Conservation (phyloP, 306 rosid genomes). For the Luffa aegyptiaca region DNA sequence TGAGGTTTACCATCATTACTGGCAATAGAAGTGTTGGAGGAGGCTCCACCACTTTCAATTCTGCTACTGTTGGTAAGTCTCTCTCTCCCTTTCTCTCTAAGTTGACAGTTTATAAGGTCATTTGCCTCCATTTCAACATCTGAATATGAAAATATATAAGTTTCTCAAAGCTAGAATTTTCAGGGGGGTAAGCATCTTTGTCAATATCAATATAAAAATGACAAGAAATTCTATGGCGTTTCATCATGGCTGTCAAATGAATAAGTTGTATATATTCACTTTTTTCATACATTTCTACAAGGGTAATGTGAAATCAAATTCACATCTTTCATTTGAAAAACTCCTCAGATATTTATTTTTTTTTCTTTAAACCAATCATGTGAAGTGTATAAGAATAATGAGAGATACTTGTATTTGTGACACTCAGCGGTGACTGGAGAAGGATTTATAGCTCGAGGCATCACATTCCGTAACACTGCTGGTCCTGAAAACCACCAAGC, state of each 20-base stretch:
- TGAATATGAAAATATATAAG: not conserved
- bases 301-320: not conserved
- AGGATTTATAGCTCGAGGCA: constrained; percentile 41
- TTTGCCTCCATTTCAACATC: not conserved
- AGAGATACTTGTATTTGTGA: not conserved
- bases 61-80: constrained; percentile 46
- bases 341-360: too few species aligned
- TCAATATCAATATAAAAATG: not conserved
- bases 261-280: not conserved
- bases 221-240: not conserved
- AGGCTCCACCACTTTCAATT: constrained; percentile 44
- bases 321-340: not conserved
- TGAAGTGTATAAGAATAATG: not conserved
- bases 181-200: not conserved
- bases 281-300: not conserved
- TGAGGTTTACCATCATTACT: constrained; percentile 33
- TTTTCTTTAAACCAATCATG: not conserved
- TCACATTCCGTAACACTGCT: constrained; percentile 44
- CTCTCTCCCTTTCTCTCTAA: not conserved
- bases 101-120: not conserved
- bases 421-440: constrained; percentile 37
- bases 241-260: not conserved
- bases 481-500: constrained; percentile 57
- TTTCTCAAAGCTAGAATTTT: not conserved
- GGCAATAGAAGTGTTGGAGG: constrained; percentile 41